Evolutionary conservation across 129 eudicot genomes (phyloP), one percentile per base, ranked within the genome.

Genomic region (Centaurea solstitialis): DNA sequence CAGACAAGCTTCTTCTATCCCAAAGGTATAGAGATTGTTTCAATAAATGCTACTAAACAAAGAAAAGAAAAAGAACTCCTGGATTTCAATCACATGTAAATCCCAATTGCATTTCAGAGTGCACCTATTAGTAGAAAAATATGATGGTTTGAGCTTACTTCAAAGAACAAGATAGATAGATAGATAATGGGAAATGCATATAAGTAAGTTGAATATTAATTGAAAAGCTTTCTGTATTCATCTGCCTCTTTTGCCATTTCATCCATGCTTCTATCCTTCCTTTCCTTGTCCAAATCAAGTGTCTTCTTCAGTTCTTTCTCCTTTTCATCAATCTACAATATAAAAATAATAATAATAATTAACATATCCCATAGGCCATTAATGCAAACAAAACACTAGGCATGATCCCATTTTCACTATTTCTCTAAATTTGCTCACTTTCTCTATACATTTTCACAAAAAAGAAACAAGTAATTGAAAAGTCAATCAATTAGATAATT

Each of bases 191-290:
- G 17, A 38, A 78, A 68, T 43, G 15, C 68, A 15, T 18, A 45
- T 4, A 33, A 33, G 37, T 4, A 11, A 17, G 39, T 72, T 70
- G 18, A 28, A 38, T 10, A 74, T 79, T 82, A 90, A 3, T 72
- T 24, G 24, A 87, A 81, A 53, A 94, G 94, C 82, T 85, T 89
- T 77, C 96, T 75, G 86, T 94, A 92, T 72, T 87, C 87, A 15
- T 81, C 91, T 5, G 98, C 98, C 84, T 94, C 99, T 61, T 84
- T 85, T 80, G 91, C 91, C 99, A 88, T 94, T 86, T 94, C 99
- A 76, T 90, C 97, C 80, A 88, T 76, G 89, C 84, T 89, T 85
- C 99, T 86, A 79, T 94, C 99, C 72, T 86, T 94, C 84, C 99
- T 90, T 81, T 92, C 99, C 84, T 86, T 90, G 73, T 94, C 97